Conservation (phyloP, 495 filamentous ascomycete genomes). For the Neurospora tetraspora region DNA sequence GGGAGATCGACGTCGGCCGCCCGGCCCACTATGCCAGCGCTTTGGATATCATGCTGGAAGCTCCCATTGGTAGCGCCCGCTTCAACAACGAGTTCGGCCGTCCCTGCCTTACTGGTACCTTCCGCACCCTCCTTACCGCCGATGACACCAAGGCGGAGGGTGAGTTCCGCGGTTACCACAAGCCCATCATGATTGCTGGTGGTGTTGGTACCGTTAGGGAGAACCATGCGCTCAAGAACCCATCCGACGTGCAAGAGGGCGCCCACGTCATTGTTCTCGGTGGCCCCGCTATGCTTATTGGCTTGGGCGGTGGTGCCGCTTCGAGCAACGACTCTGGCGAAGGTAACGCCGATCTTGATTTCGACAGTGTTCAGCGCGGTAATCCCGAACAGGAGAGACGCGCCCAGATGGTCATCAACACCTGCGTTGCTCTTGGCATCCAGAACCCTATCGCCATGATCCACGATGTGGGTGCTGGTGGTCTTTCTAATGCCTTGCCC, state of each 20-base stretch:
- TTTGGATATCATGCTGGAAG: slow-evolving; percentile 94
- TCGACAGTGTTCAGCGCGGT: slow-evolving; percentile 87
- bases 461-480: slow-evolving; percentile 94
- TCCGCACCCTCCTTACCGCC: slow-evolving; percentile 71
- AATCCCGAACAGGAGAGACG: slow-evolving; percentile 93
- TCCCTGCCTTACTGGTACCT: slow-evolving; percentile 82
- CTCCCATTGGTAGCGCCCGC: slow-evolving; percentile 83
- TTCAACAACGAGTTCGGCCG: slow-evolving; percentile 98
- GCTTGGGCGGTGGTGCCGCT: slow-evolving; percentile 88
- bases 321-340: slow-evolving; percentile 85
- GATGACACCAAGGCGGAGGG: slow-evolving; percentile 33
- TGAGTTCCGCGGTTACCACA: slow-evolving; percentile 87
- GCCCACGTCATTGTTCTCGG: slow-evolving; percentile 86
- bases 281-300: slow-evolving; percentile 95
- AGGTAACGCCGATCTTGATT: slow-evolving; percentile 82
- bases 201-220: slow-evolving; percentile 94
- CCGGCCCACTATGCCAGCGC: slow-evolving; percentile 86
- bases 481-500: slow-evolving; percentile 77
- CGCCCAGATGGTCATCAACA: slow-evolving; percentile 94
- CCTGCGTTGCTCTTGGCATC: slow-evolving; percentile 72
- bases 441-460: slow-evolving; percentile 90
- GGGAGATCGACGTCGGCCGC: slow-evolving; percentile 86
- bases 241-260: slow-evolving; percentile 64
- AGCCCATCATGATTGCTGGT: slow-evolving; percentile 98
- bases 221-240: slow-evolving; percentile 77